These are phyloP conservation scores for Cornus controversa DNA, from an alignment of 148 eudicot species.

Conservation along the genomic window DNA sequence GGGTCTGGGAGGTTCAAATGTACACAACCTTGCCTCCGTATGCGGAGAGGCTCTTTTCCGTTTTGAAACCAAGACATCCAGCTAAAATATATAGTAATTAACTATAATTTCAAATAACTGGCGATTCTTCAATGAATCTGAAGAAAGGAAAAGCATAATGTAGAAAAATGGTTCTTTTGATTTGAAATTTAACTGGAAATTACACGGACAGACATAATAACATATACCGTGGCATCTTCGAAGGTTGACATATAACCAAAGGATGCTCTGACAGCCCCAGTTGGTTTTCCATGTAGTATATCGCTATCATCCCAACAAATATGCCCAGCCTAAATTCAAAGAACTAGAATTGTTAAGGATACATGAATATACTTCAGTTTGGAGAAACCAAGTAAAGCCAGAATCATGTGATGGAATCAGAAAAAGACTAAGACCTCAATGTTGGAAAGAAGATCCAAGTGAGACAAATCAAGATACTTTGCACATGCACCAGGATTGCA, in stretches of 20 bases:
- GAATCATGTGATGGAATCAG: constrained; percentile 2
- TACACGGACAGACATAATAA: background rate
- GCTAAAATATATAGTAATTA: background rate
- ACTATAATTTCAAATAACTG: background rate
- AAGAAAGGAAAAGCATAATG: background rate
- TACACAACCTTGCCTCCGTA: too few relatives aligned
- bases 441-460: constrained; percentile 80
- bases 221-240: constrained; percentile 85
- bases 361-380: constrained; percentile 12
- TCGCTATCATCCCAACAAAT: constrained; percentile 97
- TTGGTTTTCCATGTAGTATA: constrained; percentile 85
- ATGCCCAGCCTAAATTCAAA: constrained; percentile 73
- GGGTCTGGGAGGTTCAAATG: too few relatives aligned
- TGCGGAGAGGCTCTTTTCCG: too few relatives aligned
- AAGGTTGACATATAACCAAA: constrained; percentile 97
- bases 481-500: constrained; percentile 99
- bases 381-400: constrained; percentile 9
- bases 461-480: constrained; percentile 88
- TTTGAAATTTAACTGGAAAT: constrained; percentile 3
- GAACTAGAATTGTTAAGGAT: constrained; percentile 10
- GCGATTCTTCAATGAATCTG: background rate
- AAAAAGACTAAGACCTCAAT: constrained; percentile 57
- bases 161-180: constrained; percentile 1
- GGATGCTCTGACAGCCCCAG: constrained; percentile 95
- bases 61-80: too few relatives aligned